Evolutionary conservation across 495 filamentous ascomycete genomes (phyloP).

Genomic region (Penicillium canariense): DNA sequence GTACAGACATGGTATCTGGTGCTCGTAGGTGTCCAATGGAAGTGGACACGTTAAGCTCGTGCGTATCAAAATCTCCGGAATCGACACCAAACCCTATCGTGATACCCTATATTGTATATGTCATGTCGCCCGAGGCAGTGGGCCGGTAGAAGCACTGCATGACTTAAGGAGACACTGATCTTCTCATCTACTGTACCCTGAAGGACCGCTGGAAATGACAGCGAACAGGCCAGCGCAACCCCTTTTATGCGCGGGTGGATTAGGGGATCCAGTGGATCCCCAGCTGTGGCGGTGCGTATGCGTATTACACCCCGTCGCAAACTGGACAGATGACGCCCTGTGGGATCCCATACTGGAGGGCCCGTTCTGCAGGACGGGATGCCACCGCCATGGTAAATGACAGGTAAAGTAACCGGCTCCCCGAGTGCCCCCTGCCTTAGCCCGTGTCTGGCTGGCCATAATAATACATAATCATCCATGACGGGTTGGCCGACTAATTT

Average conservation of each 20-base stretch:
- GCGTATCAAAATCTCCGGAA: background rate
- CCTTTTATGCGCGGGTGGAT: constrained; percentile 21
- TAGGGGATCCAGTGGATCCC: constrained; percentile 19
- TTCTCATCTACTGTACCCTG: too few species aligned
- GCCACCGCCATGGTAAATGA: constrained; percentile 23
- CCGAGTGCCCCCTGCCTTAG: constrained; percentile 19
- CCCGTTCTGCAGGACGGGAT: constrained; percentile 3
- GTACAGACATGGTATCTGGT: background rate
- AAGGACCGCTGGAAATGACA: background rate
- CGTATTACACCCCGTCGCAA: constrained; percentile 13
- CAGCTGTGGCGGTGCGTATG: constrained; percentile 30
- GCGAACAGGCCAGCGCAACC: constrained; percentile 3
- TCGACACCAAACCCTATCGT: background rate
- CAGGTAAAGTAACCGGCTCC: constrained; percentile 5
- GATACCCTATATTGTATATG: background rate
- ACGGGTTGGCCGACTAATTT: constrained; percentile 23
- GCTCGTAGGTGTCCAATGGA: background rate
- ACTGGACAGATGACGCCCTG: background rate
- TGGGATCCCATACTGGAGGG: background rate
- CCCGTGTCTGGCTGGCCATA: constrained; percentile 17
- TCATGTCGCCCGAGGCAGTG: background rate
- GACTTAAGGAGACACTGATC: too few species aligned
- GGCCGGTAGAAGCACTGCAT: background rate
- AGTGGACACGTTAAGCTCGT: background rate
- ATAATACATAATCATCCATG: constrained; percentile 19